Evolutionary conservation across 2,329 filamentous ascomycete genomes (phyloP), one percentile per base, ranked within the genome.

Genomic region (Cercospora nicotianae): DNA sequence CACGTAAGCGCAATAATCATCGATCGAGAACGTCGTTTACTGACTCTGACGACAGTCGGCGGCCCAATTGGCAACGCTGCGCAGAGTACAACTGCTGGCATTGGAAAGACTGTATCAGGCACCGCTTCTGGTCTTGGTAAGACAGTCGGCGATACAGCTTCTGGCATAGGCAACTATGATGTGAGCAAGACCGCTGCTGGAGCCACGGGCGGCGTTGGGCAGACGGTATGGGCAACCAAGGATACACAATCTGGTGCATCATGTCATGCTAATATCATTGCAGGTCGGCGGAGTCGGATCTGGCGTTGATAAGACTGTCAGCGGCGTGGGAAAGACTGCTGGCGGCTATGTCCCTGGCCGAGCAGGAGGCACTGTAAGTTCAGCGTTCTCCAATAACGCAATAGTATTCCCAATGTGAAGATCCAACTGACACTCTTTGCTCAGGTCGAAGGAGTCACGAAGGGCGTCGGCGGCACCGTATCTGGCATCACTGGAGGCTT

Each of bases 91-190:
- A 81, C 80, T 7, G 76, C 78, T 20, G 76, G 75, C 18, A 75
- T 81, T 8, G 81, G 81, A 42, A 81, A 82, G 74, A 83, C 81
- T 4, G 73, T 78, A 6, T 79, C 78, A 0, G 76, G 75, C 10
- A 77, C 80, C 9, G 81, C 81, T 3, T 79, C 78, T 60, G 81
- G 81, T 0, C 65, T 82, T 5, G 80, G 81, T 33, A 77, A 79
- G 4, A 83, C 81, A 0, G 78, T 82, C 3, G 79, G 77, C 13
- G 82, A 83, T 67, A 83, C 82, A 0, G 81, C 81, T 1, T 75
- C 76, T 3, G 81, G 80, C 5, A 62, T 83, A n/a, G 80, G 80
- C 1, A 78, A 76, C 64, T 81, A 81, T 1, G 81, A 83, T 72
- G 69, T 80, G 16, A 78, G 75, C 60, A 81, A 81, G 0, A 76